phyloP scores from a whole-genome alignment of 1,284 basidiomycete species.

The Heterobasidion irregulare region DNA sequence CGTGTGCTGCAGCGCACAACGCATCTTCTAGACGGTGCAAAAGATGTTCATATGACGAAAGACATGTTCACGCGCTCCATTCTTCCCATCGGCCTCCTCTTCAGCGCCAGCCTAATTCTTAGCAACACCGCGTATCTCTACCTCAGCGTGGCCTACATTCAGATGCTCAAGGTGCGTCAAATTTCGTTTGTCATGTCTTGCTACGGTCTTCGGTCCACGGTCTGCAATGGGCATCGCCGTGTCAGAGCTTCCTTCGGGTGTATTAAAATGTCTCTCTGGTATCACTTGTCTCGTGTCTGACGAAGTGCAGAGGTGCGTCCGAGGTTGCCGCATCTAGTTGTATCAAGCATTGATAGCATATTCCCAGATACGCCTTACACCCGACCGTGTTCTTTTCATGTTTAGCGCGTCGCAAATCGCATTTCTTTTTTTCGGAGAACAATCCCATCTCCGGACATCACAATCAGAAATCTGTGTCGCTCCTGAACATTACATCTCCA shows the following conservation, averaged over 20 bases:
- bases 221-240: too few relatives aligned
- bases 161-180: slow-evolving; percentile 85
- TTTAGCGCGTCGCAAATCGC: slow-evolving; percentile 2
- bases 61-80: slow-evolving; percentile 84
- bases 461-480: too few relatives aligned
- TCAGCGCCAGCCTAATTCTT: slow-evolving; percentile 87
- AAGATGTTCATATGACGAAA: slow-evolving; percentile 81
- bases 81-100: slow-evolving; percentile 88
- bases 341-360: too few relatives aligned
- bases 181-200: not conserved
- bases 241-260: too few relatives aligned
- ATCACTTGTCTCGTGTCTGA: too few relatives aligned
- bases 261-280: too few relatives aligned
- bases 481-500: not conserved
- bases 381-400: not conserved
- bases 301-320: too few relatives aligned
- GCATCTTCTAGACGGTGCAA: slow-evolving; percentile 79
- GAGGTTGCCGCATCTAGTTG: too few relatives aligned
- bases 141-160: slow-evolving; percentile 89
- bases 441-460: too few relatives aligned
- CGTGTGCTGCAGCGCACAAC: slow-evolving; percentile 87
- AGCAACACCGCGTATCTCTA: slow-evolving; percentile 94
- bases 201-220: too few relatives aligned
- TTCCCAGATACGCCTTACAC: too few relatives aligned
- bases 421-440: not conserved